Percentiles rank a stretch among this genome's conserved stretches.
phyloP scores from a whole-genome alignment of 163 green algal genomes.

The Prototheca wickerhamii region DNA sequence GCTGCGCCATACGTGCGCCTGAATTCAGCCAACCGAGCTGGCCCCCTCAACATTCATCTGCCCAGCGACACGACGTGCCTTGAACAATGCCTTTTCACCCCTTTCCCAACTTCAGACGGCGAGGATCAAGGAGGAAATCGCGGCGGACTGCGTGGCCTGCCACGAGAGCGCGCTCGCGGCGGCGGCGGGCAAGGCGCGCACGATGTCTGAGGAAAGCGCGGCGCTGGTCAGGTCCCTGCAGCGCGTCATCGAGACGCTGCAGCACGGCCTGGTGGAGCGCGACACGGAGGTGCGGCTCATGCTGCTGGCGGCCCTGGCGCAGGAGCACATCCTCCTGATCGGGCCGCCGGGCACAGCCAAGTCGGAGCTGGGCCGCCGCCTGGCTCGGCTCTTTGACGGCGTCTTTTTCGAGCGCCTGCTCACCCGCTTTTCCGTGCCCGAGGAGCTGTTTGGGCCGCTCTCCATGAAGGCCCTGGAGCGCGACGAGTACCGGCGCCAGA shows the following conservation, averaged over 20 bases:
- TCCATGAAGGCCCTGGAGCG: conserved; percentile 61
- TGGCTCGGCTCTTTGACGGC: conserved; percentile 27
- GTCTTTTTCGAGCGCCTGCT: conserved; percentile 66
- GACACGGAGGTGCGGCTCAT: conserved; percentile 87
- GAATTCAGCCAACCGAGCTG: too few relatives aligned
- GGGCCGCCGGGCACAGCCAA: conserved; percentile 80
- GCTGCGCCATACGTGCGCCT: too few relatives aligned
- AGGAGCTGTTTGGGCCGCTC: conserved; percentile 63
- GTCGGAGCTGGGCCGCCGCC: conserved; percentile 54
- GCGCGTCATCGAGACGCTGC: conserved; percentile 45
- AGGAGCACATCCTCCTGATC: conserved; percentile 90
- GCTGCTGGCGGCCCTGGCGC: conserved; percentile 78
- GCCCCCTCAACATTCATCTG: too few relatives aligned
- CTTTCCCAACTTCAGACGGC: too few relatives aligned
- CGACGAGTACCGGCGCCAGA: conserved; percentile 60
- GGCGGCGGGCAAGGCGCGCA: neutral
- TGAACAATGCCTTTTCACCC: too few relatives aligned
- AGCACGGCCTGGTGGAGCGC: conserved; percentile 77
- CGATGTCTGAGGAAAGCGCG: neutral
- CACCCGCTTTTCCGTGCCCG: conserved; percentile 64
- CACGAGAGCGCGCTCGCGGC: neutral
- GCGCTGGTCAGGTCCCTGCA: conserved; percentile 38
- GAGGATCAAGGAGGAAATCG: too few relatives aligned
- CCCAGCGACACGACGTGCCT: too few relatives aligned
- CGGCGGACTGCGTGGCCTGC: too few relatives aligned